Conservation (phyloP, 2,329 filamentous ascomycete species). For the Thelonectria rubi region DNA sequence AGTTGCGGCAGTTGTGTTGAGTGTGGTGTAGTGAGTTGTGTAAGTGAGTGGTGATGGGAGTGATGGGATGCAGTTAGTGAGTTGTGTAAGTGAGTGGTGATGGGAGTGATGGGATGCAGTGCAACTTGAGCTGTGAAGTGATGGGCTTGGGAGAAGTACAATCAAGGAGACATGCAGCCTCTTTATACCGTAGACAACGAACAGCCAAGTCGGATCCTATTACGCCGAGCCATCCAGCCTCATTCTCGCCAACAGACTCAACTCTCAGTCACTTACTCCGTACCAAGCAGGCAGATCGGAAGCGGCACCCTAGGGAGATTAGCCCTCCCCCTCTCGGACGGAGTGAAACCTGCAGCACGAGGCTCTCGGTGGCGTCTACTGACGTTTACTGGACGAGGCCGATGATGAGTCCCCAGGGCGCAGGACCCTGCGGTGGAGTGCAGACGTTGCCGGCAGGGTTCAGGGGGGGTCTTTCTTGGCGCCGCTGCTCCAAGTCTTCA, state of each 20-base stretch:
- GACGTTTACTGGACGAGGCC: not conserved
- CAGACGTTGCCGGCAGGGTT: not conserved
- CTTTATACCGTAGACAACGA: not conserved
- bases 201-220: not conserved
- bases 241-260: not conserved
- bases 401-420: not conserved
- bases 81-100: not conserved
- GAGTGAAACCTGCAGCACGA: not conserved
- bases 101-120: too few relatives aligned
- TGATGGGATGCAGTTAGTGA: not conserved
- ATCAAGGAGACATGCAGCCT: not conserved
- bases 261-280: not conserved
- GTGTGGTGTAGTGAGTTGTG: not conserved
- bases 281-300: not conserved
- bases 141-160: constrained; percentile 4
- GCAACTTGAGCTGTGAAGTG: not conserved
- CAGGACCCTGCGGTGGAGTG: not conserved
- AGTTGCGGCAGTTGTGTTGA: not conserved
- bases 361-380: not conserved
- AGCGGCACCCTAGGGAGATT: too few relatives aligned
- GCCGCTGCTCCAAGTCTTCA: not conserved
- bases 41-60: not conserved
- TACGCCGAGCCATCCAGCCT: not conserved
- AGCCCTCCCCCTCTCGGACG: too few relatives aligned
- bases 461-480: not conserved